Base-by-base conservation (phyloP, 1,284 basidiomycete species). In the Psilocybe mexicana region DNA sequence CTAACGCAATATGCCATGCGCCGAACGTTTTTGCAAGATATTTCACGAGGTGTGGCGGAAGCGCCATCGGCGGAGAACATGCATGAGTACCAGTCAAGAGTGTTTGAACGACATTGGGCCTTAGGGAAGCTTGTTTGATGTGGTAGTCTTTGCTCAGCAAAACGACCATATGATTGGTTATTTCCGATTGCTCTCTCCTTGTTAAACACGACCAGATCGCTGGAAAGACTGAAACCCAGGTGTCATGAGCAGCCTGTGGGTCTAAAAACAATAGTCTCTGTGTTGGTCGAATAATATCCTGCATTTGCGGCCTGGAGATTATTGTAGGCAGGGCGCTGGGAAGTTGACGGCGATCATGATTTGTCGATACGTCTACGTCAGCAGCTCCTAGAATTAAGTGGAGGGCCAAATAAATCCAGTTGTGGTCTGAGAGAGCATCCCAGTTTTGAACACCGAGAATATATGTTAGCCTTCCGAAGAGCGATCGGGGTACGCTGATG, bases 21-120 rank as follows among this genome's bases (percentile, higher is more conserved):
- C 94, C 90, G 74, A 92, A 99, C 0, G 93, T 96, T 76, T 98
- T 98, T 28, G 93, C 94, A 35, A 99, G 85, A 72, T 96, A 99
- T 72, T 98, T 98, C 66, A 98, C 84, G 24, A 99, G 85, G 68
- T 98, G 92, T 11, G 97, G 96, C 8, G 97, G 97, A 6, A 99
- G 81, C 43, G 86, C 87, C 78, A 97, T 88, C 0, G 92, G 84
- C 12, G 96, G 94, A 24, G 81, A 85, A 72, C 96, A 98, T 38
- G 88, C 86, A 43, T 92, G 85, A 36, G 95, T 82, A 3, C 94
- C 94, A 26, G 86, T 84, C 24, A 99, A 85, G 40, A 99, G 79
- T 0, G 94, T 95, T 72, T 98, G 93, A 54, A 99, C 87, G 58
- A 98, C 87, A 69, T 99, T 99, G 11, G 96, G 96, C n/a, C 94